A percentile compares a stretch with the other conserved stretches of the same genome.
phyloP scores from a whole-genome alignment of 352 stramenopile species.

The Globisporangium spiculum region DNA sequence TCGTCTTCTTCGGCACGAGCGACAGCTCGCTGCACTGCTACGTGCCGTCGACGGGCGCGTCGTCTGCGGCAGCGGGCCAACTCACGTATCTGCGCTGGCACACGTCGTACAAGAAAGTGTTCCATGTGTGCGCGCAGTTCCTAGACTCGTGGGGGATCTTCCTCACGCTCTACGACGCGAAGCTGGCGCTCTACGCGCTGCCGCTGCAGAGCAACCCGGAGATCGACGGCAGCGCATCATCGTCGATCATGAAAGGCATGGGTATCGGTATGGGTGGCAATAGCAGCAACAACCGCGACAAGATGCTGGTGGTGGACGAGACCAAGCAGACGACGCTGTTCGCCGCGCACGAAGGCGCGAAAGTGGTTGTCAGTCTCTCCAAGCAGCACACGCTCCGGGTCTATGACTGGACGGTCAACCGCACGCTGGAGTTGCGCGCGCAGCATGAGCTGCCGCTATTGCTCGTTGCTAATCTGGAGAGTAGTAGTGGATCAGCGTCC shows the following conservation, averaged over 20 bases:
- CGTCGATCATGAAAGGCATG: slow-evolving; percentile 18
- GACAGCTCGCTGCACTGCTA: slow-evolving; percentile 64
- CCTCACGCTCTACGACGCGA: slow-evolving; percentile 52
- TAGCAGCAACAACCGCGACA: slow-evolving; percentile 11
- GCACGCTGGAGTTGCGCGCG: slow-evolving; percentile 43
- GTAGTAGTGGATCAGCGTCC: slow-evolving; percentile 3
- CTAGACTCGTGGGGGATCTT: slow-evolving; percentile 73
- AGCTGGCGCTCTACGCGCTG: slow-evolving; percentile 58
- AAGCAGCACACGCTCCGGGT: slow-evolving; percentile 68
- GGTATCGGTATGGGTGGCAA: slow-evolving; percentile 5
- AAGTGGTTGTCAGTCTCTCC: slow-evolving; percentile 46
- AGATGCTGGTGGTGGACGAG: slow-evolving; percentile 49
- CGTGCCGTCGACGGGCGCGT: slow-evolving; percentile 23
- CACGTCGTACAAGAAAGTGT: slow-evolving; percentile 60
- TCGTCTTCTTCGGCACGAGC: slow-evolving; percentile 55
- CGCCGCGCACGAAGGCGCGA: slow-evolving; percentile 49
- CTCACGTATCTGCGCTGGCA: slow-evolving; percentile 42
- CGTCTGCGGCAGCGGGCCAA: background rate
- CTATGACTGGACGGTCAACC: slow-evolving; percentile 71
- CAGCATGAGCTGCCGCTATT: slow-evolving; percentile 55
- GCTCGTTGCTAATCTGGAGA: background rate
- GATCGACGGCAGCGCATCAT: slow-evolving; percentile 27
- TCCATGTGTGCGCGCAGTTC: slow-evolving; percentile 45
- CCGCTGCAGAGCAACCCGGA: slow-evolving; percentile 50
- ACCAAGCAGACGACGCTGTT: slow-evolving; percentile 59